Evolutionary conservation across 2,329 filamentous ascomycete genomes (phyloP), one percentile per base, ranked within the genome.

Genomic region (Fusarium paranaense): DNA sequence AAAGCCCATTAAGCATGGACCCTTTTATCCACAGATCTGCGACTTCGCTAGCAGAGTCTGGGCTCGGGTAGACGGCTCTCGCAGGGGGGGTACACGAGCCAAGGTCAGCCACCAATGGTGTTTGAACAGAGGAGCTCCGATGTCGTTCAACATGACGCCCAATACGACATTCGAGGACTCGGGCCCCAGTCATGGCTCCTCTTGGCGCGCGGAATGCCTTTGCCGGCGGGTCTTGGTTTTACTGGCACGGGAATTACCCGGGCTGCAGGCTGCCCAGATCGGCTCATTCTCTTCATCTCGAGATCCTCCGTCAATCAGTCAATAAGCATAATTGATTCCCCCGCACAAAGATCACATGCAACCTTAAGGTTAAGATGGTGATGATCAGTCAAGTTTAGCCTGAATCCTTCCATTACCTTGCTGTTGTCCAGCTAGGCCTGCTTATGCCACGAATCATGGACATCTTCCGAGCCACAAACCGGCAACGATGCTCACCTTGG

Each of bases 1-100:
- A 61, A 18, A 22, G 57, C 42, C 38, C 18, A 61, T 45, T 40
- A 22, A 45, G 27, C 38, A 61, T 61, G 58, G 38, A 27, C 47
- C 40, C 40, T 62, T 62, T 62, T 62, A 62, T 62, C 59, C 42
- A 47, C 38, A 61, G 58, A 61, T 47, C 27, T 61, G 22, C 22
- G 57, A 47, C 59, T 50, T 35, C 47, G 25, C 47, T 52, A n/a
- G 45, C 25, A 16, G 47, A 30, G 16, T 30, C 27, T n/a, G 9
- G 18, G n/a, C 42, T 62, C 59, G 42, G 59, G 30, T 50, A 50
- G 14, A 35, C 59, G 42, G 30, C 22, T 52, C 42, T 35, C 42
- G 20, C 18, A 52, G 30, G 59, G 42, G 58, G 59, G 16, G 33
- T 13, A 16, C 22, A 25, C 10, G 6, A 30, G 7, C 18, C 33